Base-by-base conservation (phyloP, 148 eudicot genomes). In the Hydrangea macrophylla region DNA sequence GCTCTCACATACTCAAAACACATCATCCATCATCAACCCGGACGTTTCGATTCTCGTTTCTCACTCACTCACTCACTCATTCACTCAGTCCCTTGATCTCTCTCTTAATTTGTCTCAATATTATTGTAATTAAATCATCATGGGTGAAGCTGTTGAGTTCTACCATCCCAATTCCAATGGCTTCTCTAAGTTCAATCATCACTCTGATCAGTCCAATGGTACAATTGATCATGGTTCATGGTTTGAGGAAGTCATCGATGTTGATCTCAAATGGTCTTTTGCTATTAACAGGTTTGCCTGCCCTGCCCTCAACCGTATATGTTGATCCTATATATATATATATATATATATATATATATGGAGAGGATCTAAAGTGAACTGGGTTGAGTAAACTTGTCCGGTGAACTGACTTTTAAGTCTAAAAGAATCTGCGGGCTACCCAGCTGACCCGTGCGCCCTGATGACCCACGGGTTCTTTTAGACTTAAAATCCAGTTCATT, bases 201-300 rank as follows among this genome's bases (percentile, higher is more conserved):
- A 60, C 36, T n/a, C n/a, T n/a, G 62, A 69, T 58, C 74, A 78
- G 48, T 59, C 81, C 25, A 67, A 74, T 32, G 24, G 23, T 32
- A 25, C n/a, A 9, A 18, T 8, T 3, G 39, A 35, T 35, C 39
- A 62, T 37, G 80, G 69, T 56, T 55, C 78, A 37, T 88, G 95
- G 95, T 88, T 76, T 70, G 95, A 86, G 65, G 95, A 88, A 80
- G 90, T 80, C 73, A 75, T 88, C 53, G 95, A 88, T 73, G 75
- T 67, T 51, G 79, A 88, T 68, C 85, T 88, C 65, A 88, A 86
- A 76, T 88, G 95, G 95, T 88, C 90, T 6, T 88, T 86, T 72
- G 82, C 95, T 48, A 70, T 88, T 20, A 88, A 88, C 42, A 88
- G 90, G 95, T 88, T 8, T 36, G 1, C 0, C 3, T 39, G 0